phyloP scores from a whole-genome alignment of 2,329 filamentous ascomycete genomes.

The Epichloe aotearoae region DNA sequence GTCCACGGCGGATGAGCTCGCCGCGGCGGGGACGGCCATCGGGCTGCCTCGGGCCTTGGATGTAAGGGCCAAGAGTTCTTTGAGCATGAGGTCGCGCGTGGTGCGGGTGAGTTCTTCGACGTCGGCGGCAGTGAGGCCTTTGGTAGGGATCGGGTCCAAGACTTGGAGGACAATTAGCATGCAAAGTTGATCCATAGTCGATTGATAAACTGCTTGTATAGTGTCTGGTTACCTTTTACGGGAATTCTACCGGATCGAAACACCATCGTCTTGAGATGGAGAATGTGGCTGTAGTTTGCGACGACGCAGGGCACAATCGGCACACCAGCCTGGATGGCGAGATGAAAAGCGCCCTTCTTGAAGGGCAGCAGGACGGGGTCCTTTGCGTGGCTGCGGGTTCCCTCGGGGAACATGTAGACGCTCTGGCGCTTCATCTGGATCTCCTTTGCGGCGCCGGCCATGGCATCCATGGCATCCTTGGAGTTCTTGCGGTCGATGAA shows the following conservation, averaged over 20 bases:
- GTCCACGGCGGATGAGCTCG: conserved; percentile 19
- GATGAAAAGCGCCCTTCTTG: conserved; percentile 97
- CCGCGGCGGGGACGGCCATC: conserved; percentile 19
- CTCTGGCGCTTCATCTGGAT: conserved; percentile 62
- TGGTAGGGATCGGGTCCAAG: conserved; percentile 67
- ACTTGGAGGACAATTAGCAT: conserved; percentile 32
- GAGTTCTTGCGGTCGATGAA: conserved; percentile 90
- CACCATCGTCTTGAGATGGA: conserved; percentile 48
- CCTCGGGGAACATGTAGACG: conserved; percentile 84
- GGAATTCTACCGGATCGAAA: conserved; percentile 62
- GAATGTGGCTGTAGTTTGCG: conserved; percentile 65
- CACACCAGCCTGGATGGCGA: conserved; percentile 86
- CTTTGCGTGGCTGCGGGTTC: conserved; percentile 78
- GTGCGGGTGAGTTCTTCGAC: conserved; percentile 59
- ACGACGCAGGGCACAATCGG: conserved; percentile 78
- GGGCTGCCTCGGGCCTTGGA: conserved; percentile 33
- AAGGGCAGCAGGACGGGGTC: conserved; percentile 80
- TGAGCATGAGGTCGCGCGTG: conserved; percentile 64
- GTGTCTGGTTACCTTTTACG: conserved; percentile 48
- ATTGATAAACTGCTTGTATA: too few species aligned
- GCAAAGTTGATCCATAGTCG: too few species aligned
- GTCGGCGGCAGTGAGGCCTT: conserved; percentile 58
- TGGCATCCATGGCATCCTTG: conserved; percentile 69
- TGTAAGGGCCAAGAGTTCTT: conserved; percentile 44
- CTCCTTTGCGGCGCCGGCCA: conserved; percentile 67